phyloP scores from a whole-genome alignment of 768 basidiomycete genomes.

The Boletus speciosus region DNA sequence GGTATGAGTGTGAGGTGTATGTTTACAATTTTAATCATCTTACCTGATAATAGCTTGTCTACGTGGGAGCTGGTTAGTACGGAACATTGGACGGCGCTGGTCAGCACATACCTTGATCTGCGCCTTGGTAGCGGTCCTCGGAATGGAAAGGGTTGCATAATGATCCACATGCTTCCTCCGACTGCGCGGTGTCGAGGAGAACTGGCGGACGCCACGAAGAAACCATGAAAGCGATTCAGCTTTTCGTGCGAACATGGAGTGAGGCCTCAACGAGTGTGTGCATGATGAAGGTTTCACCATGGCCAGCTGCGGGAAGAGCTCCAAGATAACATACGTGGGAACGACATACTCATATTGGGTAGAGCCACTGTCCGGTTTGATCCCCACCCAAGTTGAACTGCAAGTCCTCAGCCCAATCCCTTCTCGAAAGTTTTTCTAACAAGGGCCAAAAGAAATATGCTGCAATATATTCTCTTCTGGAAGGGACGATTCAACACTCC shows the following conservation, averaged over 20 bases:
- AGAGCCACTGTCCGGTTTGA: conserved; percentile 20
- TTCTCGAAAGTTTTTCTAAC: background rate
- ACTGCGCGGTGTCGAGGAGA: conserved; percentile 18
- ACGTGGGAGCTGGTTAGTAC: background rate
- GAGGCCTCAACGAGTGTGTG: background rate
- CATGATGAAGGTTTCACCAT: background rate
- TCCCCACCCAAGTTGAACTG: background rate
- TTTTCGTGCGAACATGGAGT: background rate
- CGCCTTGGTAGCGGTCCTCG: conserved; percentile 29
- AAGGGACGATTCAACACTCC: conserved; percentile 28
- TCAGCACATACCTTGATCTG: conserved; percentile 32
- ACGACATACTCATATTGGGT: conserved; percentile 9
- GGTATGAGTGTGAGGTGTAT: background rate
- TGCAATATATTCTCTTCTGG: conserved; percentile 27
- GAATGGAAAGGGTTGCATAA: conserved; percentile 27
- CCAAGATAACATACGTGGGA: conserved; percentile 20
- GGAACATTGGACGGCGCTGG: background rate
- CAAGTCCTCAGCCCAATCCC: background rate
- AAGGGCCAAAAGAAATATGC: conserved; percentile 8
- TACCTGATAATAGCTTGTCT: conserved; percentile 34
- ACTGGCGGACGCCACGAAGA: conserved; percentile 2
- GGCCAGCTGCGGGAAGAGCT: background rate
- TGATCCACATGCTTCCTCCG: conserved; percentile 22
- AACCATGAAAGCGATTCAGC: background rate
- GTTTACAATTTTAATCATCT: background rate